Base-by-base conservation (phyloP, 2,329 filamentous ascomycete species). In the Lachnellula hyalina region DNA sequence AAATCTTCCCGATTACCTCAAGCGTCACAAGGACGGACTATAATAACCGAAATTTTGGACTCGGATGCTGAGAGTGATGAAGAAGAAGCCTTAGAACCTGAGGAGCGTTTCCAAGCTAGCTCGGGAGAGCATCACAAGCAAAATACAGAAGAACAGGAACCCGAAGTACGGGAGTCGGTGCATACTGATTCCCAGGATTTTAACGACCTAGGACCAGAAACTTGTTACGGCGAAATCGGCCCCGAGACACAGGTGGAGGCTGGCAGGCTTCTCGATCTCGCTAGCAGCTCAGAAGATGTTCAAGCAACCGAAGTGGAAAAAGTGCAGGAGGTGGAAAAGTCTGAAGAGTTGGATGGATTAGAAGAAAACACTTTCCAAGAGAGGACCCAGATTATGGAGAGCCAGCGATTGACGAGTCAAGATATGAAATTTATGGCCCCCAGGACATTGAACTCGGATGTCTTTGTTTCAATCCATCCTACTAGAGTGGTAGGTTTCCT, bases 381-480 rank as follows among this genome's bases (percentile, higher is more conserved):
- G 21, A 58, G 53, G 47, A 64, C 61, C 34, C 66, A 67, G 54
- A 34, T 51, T 11, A 56, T 63, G 40, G 75, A 77, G 55, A 77
- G 75, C 54, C 81, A 84, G 59, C 75, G 81, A 3, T 74, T 84
- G 0, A 73, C 79, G 1, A 68, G 78, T 4, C 71, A 77, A 19
- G 68, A 75, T 4, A 73, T 83, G n/a, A 72, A 73, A 19, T 65
- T 69, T 5, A 72, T 83, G 62, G 74, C 74, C 0, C 72, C 76
- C 0, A 75, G 77, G 49, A 78, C 76, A 2, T 71, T 74, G 40
- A 73, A 75, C 32, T 79, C 80, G 2, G 81, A 84, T 60, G 72
- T 83, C 7, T 73, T 84, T 51, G 72, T 84, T 51, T 76, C 77
- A 14, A 71, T 83, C 3, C 69, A 75, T 36, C 69, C 74, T 0